Evolutionary conservation across 1,284 basidiomycete species (phyloP).

Genomic region (Inonotus obliquus): DNA sequence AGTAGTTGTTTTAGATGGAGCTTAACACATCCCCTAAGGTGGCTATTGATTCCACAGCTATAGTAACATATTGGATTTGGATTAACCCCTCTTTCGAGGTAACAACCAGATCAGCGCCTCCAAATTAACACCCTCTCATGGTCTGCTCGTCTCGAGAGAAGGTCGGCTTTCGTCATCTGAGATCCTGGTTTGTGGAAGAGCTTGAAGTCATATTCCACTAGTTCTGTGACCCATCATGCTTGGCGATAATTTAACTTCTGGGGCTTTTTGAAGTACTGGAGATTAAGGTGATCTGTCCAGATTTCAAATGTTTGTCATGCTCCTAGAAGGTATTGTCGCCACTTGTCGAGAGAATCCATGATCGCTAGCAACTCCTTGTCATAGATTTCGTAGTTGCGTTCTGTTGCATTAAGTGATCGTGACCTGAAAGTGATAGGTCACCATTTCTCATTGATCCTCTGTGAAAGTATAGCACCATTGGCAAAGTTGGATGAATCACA

Average conservation of each 20-base stretch:
- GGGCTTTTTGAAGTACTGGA: slow-evolving; percentile 8
- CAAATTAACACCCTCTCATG: too few species aligned
- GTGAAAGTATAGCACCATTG: not conserved
- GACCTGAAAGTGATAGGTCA: slow-evolving; percentile 30
- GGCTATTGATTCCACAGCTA: too few species aligned
- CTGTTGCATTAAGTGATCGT: slow-evolving; percentile 25
- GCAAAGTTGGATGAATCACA: slow-evolving; percentile 5
- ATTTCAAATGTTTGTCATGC: slow-evolving; percentile 21
- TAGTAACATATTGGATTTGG: too few species aligned
- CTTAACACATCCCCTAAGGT: too few species aligned
- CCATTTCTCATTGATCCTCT: slow-evolving; percentile 25
- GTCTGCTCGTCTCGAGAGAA: not conserved
- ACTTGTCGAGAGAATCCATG: slow-evolving; percentile 31
- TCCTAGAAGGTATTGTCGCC: slow-evolving; percentile 28
- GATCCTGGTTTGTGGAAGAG: not conserved
- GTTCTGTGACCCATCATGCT: slow-evolving; percentile 33
- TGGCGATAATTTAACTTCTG: slow-evolving; percentile 24
- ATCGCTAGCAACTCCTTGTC: slow-evolving; percentile 44
- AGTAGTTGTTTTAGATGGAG: too few species aligned
- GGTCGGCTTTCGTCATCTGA: not conserved
- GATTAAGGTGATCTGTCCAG: slow-evolving; percentile 31
- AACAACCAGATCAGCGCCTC: too few species aligned
- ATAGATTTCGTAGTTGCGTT: slow-evolving; percentile 43
- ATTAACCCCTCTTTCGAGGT: too few species aligned
- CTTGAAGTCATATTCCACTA: not conserved